Percentiles rank a stretch among this genome's conserved stretches.
Evolutionary conservation across 2,329 filamentous ascomycete species (phyloP).

Genomic region (Magnaporthiopsis incrustans): DNA sequence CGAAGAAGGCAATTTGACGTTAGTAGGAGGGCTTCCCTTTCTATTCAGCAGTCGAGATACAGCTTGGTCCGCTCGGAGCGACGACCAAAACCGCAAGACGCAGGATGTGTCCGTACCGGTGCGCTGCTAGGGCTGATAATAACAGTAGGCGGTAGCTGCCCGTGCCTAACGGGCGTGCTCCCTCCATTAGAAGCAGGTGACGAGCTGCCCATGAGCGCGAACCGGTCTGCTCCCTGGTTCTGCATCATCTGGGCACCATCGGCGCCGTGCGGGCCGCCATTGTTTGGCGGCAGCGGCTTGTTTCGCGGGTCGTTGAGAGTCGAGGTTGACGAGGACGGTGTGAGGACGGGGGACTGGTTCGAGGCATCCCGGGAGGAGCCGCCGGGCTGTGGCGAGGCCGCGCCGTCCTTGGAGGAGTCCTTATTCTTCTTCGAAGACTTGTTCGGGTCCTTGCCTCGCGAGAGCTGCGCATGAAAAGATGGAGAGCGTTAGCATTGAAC

Average conservation of each 20-base stretch:
- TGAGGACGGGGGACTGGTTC: constrained; percentile 56
- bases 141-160: constrained; percentile 71
- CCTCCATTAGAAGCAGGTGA: constrained; percentile 40
- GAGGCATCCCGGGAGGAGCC: constrained; percentile 40
- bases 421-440: constrained; percentile 76
- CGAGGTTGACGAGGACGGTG: constrained; percentile 83
- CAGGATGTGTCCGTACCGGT: constrained; percentile 52
- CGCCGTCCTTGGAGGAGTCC: constrained; percentile 62
- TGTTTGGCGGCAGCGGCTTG: constrained; percentile 63
- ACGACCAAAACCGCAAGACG: constrained; percentile 13
- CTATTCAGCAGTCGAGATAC: not conserved
- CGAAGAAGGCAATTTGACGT: constrained; percentile 5
- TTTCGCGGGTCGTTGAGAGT: constrained; percentile 78
- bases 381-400: constrained; percentile 64
- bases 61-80: constrained; percentile 4
- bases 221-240: constrained; percentile 29
- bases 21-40: not conserved
- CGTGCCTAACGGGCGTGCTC: constrained; percentile 56
- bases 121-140: constrained; percentile 83
- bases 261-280: constrained; percentile 30
- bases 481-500: constrained; percentile 12
- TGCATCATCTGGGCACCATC: constrained; percentile 27
- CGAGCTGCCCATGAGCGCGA: constrained; percentile 24
- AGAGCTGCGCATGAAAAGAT: constrained; percentile 61
- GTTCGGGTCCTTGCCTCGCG: constrained; percentile 76